Evolutionary conservation across 441 rosid genomes (phyloP), one percentile per base, ranked within the genome.

Genomic region (Melastoma candidum): DNA sequence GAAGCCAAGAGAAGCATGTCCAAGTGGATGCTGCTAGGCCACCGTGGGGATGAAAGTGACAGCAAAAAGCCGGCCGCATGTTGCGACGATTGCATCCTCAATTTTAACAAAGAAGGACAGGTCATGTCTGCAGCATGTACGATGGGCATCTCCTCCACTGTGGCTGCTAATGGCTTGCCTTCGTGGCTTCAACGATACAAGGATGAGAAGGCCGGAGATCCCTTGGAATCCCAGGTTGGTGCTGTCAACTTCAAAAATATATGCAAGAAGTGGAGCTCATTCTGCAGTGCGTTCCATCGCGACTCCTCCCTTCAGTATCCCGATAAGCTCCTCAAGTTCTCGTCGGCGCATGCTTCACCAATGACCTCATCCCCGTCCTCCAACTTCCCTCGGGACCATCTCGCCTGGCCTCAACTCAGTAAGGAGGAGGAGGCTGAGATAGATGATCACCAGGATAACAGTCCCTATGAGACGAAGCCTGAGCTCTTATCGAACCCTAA

Each of bases 101-200:
- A 75, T 52, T 77, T 74, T 52, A 72, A 82, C 22, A 54, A 51
- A 2, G 84, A 78, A 74, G 76, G 64, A 61, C 64, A 70, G 14
- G 58, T 53, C 60, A 61, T 74, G 47, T 2, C 41, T 8, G 41
- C 41, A 61, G 63, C 49, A 63, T 52, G 47, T 60, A 51, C 24
- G 49, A 51, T 50, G 49, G 64, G 63, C 64, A 61, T 50, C 66
- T 46, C 59, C 65, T 64, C 44, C 64, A 60, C 24, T 49, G 4
- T 4, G 6, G 11, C 71, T 0, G 43, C 56, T 56, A 66, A 70
- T 14, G 66, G 61, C 51, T 80, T 84, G 43, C 92, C 92, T 1
- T 71, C 82, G 17, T 81, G 92, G 84, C 80, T 81, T 59, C 83
- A 74, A 61, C 64, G 68, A 46, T 81, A 60, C 78, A 79, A 74